phyloP scores from a whole-genome alignment of 176 grass and related monocot species.

The Avena eriantha region DNA sequence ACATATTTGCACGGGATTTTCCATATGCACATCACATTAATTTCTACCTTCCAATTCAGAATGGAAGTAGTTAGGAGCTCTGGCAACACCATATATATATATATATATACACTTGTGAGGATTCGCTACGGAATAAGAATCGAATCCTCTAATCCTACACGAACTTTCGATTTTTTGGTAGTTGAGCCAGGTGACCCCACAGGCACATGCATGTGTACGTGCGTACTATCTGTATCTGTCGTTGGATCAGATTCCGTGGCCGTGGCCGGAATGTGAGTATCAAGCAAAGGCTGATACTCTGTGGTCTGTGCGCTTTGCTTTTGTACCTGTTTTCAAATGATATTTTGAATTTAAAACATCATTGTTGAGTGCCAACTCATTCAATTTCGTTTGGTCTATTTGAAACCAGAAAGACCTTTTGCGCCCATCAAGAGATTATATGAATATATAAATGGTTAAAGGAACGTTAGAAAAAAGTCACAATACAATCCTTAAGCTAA shows the following conservation, averaged over 20 bases:
- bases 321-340: background rate
- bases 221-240: conserved; percentile 21
- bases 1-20: background rate
- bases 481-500: background rate
- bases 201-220: conserved; percentile 37
- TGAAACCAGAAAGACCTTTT: background rate
- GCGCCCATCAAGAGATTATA: background rate
- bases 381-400: background rate
- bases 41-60: conserved; percentile 7
- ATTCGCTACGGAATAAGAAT: conserved; percentile 17
- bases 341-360: background rate
- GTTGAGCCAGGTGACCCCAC: conserved; percentile 27
- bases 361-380: background rate
- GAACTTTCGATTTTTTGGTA: conserved; percentile 19
- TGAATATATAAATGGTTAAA: no score
- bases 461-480: background rate
- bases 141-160: conserved; percentile 5
- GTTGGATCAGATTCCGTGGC: conserved; percentile 49
- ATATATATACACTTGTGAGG: conserved; percentile 2
- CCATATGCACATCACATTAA: background rate
- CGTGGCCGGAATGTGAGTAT: conserved; percentile 15
- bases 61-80: background rate
- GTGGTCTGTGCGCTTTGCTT: background rate
- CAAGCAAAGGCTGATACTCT: conserved; percentile 22
- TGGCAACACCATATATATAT: background rate